Conservation (phyloP, 1,284 basidiomycete genomes). For the Phellinidium pouzarii region DNA sequence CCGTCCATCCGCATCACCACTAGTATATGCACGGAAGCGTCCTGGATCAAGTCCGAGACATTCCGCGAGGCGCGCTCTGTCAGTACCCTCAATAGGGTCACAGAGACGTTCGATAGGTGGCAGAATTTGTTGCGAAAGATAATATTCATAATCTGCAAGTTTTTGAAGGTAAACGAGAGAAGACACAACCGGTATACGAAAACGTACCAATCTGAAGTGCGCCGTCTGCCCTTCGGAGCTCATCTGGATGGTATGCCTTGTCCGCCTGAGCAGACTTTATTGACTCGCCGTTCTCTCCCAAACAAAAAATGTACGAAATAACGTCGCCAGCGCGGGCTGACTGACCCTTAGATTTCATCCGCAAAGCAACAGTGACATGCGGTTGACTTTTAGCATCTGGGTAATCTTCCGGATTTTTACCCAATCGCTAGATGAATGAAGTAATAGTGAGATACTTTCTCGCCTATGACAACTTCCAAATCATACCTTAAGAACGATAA, state of each 20-base stretch:
- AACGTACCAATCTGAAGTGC: constrained; percentile 67
- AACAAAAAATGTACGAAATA: constrained; percentile 93
- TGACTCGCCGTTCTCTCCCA: constrained; percentile 67
- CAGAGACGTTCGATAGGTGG: constrained; percentile 94
- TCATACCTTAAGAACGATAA: constrained; percentile 85
- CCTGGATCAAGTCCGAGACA: constrained; percentile 89
- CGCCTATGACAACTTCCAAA: neutral
- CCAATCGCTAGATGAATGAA: constrained; percentile 58
- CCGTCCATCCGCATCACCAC: constrained; percentile 51
- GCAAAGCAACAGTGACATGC: constrained; percentile 93
- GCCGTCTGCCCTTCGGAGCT: constrained; percentile 65
- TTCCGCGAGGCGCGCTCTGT: constrained; percentile 85
- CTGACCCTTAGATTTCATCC: constrained; percentile 83
- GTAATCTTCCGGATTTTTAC: constrained; percentile 94
- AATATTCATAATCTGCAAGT: constrained; percentile 79
- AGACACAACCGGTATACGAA: neutral
- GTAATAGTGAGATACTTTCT: neutral
- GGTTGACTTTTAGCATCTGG: constrained; percentile 93
- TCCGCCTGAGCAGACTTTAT: constrained; percentile 84
- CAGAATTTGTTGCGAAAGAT: constrained; percentile 87
- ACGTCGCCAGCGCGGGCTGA: constrained; percentile 86
- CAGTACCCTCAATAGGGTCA: constrained; percentile 95
- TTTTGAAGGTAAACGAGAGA: neutral
- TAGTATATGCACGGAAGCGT: constrained; percentile 52
- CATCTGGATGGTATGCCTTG: constrained; percentile 90